These are phyloP conservation scores for Rauvolfia tetraphylla DNA, from an alignment of 257 asterid species.

Conservation along the genomic window DNA sequence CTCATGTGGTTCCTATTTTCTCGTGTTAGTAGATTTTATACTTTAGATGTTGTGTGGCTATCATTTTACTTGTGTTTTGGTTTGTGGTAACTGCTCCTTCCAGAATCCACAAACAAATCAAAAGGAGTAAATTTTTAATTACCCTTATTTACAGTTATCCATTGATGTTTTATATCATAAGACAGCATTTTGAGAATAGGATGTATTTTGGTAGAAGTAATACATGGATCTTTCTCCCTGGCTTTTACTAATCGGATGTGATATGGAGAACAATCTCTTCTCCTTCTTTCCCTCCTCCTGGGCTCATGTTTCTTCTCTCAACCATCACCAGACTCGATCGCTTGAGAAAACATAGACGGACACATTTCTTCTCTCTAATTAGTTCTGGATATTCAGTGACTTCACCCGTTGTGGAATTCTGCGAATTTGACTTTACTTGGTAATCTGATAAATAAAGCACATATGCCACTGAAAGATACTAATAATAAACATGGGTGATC, in stretches of 20 bases:
- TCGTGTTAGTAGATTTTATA: background rate
- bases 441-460: background rate
- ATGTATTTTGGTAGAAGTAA: background rate
- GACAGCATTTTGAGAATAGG: background rate
- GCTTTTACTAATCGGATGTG: background rate
- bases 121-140: background rate
- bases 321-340: background rate
- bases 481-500: background rate
- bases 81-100: background rate
- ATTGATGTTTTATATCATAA: background rate
- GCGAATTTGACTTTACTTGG: background rate
- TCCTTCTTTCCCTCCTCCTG: background rate
- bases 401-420: background rate
- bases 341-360: background rate
- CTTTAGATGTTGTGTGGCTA: background rate
- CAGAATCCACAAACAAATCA: background rate
- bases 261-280: background rate
- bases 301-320: background rate
- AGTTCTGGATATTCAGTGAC: background rate
- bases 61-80: background rate
- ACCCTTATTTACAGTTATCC: background rate
- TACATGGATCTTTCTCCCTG: background rate
- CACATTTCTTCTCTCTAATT: background rate
- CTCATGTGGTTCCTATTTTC: background rate
- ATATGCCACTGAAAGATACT: background rate